phyloP scores from a whole-genome alignment of 2,329 filamentous ascomycete genomes.

The Fusarium armeniacum region DNA sequence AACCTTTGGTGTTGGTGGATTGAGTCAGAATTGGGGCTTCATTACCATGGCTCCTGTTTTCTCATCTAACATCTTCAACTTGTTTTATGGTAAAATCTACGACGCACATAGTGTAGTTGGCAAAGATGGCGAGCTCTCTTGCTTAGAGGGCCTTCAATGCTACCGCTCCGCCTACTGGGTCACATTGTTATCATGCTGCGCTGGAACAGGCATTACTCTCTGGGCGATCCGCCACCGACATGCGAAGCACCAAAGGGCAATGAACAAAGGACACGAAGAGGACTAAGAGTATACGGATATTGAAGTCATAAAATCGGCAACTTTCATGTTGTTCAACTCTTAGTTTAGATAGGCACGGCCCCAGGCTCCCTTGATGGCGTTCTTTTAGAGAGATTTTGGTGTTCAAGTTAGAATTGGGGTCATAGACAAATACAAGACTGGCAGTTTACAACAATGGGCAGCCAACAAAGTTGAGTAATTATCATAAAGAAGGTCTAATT shows the following conservation, averaged over 20 bases:
- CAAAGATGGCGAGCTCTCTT: conserved; percentile 78
- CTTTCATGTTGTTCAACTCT: background rate
- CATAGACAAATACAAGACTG: conserved; percentile 18
- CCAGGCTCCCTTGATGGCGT: conserved; percentile 11
- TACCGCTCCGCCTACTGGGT: conserved; percentile 86
- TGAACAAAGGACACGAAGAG: conserved; percentile 57
- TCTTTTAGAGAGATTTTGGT: background rate
- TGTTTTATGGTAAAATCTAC: conserved; percentile 88
- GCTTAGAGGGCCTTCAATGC: conserved; percentile 82
- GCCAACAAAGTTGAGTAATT: background rate
- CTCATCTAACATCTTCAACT: conserved; percentile 91
- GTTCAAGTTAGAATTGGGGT: background rate
- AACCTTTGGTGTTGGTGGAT: conserved; percentile 87
- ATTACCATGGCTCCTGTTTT: conserved; percentile 92
- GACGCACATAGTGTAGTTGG: conserved; percentile 82
- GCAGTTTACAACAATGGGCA: background rate
- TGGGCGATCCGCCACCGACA: conserved; percentile 76
- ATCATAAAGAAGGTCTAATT: conserved; percentile 34
- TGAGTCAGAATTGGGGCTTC: conserved; percentile 96
- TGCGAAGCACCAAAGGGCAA: conserved; percentile 55
- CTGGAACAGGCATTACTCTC: conserved; percentile 78
- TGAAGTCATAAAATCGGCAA: background rate
- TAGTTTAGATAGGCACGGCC: background rate
- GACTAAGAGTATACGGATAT: conserved; percentile 43
- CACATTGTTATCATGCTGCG: conserved; percentile 78